Percentiles rank a stretch among this genome's conserved stretches.
phyloP scores from a whole-genome alignment of 208 protist species.

The Naegleria lovaniensis region DNA sequence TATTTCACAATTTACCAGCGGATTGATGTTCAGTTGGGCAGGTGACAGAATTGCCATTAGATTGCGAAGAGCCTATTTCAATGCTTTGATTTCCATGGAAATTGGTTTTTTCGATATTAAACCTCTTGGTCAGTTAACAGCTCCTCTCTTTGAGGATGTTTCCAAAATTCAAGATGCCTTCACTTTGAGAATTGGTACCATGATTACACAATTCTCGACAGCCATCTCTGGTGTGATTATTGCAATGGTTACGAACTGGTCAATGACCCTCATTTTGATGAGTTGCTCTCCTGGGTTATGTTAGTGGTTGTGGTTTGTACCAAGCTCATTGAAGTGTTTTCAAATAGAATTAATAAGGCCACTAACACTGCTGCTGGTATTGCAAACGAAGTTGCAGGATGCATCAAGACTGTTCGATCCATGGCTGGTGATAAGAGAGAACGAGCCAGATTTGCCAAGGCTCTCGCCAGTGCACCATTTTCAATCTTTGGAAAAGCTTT shows the following conservation, averaged over 20 bases:
- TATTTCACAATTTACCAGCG: background rate
- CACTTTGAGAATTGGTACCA: background rate
- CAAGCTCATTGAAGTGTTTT: background rate
- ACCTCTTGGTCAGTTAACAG: background rate
- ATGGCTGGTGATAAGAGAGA: conserved; percentile 11
- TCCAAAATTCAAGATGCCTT: background rate
- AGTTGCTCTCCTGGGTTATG: background rate
- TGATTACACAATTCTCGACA: background rate
- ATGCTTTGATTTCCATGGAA: background rate
- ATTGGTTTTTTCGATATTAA: conserved; percentile 17
- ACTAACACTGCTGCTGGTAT: background rate
- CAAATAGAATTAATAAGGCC: background rate
- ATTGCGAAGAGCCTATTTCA: background rate
- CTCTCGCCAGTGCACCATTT: background rate
- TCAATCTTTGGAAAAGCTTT: background rate
- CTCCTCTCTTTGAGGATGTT: background rate
- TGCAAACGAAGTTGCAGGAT: background rate
- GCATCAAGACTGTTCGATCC: background rate
- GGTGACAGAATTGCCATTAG: background rate
- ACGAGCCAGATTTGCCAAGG: background rate
- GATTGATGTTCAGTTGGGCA: background rate
- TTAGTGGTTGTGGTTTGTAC: background rate
- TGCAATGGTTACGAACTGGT: background rate
- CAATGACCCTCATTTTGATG: background rate
- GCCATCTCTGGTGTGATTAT: background rate